phyloP scores from a whole-genome alignment of 1,284 basidiomycete genomes.

The Sphagnurus paluster region DNA sequence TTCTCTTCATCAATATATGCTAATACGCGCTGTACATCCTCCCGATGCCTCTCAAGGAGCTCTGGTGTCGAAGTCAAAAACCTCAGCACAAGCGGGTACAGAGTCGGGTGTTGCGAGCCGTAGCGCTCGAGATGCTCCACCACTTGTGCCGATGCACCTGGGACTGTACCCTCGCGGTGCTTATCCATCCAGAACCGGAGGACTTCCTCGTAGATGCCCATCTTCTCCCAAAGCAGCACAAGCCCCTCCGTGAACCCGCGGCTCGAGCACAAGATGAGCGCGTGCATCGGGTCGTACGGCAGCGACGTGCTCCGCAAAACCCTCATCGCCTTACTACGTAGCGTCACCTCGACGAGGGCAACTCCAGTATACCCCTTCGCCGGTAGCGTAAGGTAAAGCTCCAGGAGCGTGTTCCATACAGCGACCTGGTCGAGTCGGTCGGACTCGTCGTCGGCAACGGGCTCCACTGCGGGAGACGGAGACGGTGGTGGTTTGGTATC shows the following conservation, averaged over 20 bases:
- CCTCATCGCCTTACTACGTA: constrained; percentile 65
- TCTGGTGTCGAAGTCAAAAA: constrained; percentile 84
- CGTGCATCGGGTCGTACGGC: constrained; percentile 90
- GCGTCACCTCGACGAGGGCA: constrained; percentile 26
- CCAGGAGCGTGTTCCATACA: constrained; percentile 95
- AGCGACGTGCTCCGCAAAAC: constrained; percentile 64
- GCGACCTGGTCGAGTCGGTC: constrained; percentile 78
- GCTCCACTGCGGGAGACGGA: constrained; percentile 11
- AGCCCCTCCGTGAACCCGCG: constrained; percentile 81
- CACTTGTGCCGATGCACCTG: constrained; percentile 64
- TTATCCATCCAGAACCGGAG: constrained; percentile 89
- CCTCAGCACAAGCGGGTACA: constrained; percentile 89
- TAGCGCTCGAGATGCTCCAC: constrained; percentile 74
- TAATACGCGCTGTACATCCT: constrained; percentile 72
- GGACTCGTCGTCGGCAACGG: constrained; percentile 45
- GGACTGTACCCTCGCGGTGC: constrained; percentile 36
- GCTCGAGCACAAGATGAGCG: constrained; percentile 90
- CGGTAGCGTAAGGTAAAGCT: constrained; percentile 80
- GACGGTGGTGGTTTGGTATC: constrained; percentile 15
- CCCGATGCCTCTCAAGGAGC: constrained; percentile 67
- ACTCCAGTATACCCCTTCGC: constrained; percentile 19
- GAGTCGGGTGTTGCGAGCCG: constrained; percentile 66
- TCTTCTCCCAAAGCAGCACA: constrained; percentile 87
- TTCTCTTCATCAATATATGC: constrained; percentile 75
- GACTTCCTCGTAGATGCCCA: constrained; percentile 97